These are phyloP conservation scores for Auriculariales sp. DNA, from an alignment of 768 basidiomycete genomes.

Conservation along the genomic window DNA sequence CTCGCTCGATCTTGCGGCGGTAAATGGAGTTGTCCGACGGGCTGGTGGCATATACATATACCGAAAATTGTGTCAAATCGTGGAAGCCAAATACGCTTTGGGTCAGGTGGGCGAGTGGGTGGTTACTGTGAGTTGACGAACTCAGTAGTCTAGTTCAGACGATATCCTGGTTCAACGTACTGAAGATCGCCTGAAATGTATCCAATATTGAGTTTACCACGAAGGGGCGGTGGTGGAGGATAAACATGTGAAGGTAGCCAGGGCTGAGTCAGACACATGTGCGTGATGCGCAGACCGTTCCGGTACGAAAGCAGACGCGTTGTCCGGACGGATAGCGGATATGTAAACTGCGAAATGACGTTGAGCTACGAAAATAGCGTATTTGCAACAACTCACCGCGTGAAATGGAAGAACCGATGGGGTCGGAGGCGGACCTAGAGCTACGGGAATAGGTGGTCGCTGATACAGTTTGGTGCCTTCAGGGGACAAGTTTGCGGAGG, in stretches of 20 bases:
- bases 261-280: conserved; percentile 25
- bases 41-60: conserved; percentile 35
- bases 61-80: conserved; percentile 22
- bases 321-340: conserved; percentile 25
- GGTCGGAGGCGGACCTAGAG: conserved; percentile 17
- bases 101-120: conserved; percentile 38
- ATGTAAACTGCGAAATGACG: conserved; percentile 23
- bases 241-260: conserved; percentile 25
- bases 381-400: conserved; percentile 18
- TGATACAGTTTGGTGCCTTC: conserved; percentile 6
- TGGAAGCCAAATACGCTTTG: conserved; percentile 34
- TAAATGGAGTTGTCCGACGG: conserved; percentile 30
- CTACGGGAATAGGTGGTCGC: conserved; percentile 10
- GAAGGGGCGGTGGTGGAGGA: conserved; percentile 24
- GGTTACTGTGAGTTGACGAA: conserved; percentile 21
- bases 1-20: conserved; percentile 26
- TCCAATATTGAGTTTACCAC: conserved; percentile 28
- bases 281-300: conserved; percentile 31
- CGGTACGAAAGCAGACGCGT: conserved; percentile 32
- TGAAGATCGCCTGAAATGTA: conserved; percentile 34
- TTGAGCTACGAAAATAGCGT: neutral
- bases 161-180: conserved; percentile 5
- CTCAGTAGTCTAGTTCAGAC: too few relatives aligned
- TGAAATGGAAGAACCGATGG: conserved; percentile 36
- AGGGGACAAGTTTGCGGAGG: neutral